These are phyloP conservation scores for Salix caprea DNA, from an alignment of 345 rosid species.

Conservation along the genomic window DNA sequence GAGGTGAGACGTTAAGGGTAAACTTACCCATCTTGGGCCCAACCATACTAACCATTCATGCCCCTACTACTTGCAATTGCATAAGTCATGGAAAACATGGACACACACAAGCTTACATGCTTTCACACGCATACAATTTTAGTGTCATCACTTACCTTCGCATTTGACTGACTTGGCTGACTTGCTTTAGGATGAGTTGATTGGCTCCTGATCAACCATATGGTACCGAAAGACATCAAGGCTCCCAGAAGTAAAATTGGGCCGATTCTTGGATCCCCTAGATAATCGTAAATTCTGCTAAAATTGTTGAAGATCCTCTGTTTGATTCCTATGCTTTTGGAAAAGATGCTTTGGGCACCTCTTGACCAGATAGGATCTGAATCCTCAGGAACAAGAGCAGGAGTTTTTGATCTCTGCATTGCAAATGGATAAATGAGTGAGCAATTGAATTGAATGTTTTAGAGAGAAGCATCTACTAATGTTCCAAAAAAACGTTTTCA, in stretches of 20 bases:
- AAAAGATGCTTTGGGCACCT: constrained; percentile 43
- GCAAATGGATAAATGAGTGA: not conserved
- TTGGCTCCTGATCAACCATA: constrained; percentile 68
- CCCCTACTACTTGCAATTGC: not conserved
- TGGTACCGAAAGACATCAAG: constrained; percentile 58
- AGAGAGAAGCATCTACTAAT: not conserved
- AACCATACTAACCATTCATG: too few species aligned
- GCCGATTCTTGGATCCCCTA: constrained; percentile 81
- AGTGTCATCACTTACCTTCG: constrained; percentile 30
- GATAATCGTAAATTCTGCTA: constrained; percentile 35
- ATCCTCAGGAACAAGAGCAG: constrained; percentile 77
- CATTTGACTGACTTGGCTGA: constrained; percentile 34
- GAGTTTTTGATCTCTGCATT: constrained; percentile 70
- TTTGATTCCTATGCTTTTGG: constrained; percentile 56
- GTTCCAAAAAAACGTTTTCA: not conserved
- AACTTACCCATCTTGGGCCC: too few species aligned
- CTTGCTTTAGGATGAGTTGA: constrained; percentile 33
- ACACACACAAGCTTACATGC: not conserved
- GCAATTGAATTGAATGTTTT: not conserved
- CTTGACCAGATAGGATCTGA: constrained; percentile 62
- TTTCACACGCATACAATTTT: not conserved
- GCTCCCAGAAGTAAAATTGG: constrained; percentile 77
- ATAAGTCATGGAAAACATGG: not conserved
- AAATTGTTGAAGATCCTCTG: constrained; percentile 33
- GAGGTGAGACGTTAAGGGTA: too few species aligned